Evolutionary conservation across 116 monocot species (phyloP), one percentile per base, ranked within the genome.

Genomic region (Iris pallida): DNA sequence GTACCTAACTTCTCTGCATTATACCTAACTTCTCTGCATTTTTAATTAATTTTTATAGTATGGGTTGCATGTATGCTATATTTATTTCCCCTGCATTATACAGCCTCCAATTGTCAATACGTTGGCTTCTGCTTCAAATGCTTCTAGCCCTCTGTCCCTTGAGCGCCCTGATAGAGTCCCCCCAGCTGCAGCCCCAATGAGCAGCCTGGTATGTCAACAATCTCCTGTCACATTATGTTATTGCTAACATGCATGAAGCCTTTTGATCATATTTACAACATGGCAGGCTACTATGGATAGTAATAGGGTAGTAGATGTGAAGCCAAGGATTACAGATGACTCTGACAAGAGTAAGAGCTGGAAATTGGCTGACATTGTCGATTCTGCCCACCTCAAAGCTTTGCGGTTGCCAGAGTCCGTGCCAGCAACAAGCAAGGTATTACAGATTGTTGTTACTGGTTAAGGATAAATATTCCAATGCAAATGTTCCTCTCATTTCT

Each of bases 351-450:
- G 57, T 47, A 91, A 85, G 76, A 83, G 76, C 45, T 94, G 94
- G 94, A 95, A 91, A 65, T 81, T 95, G 66, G 80, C 86, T 53
- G 91, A 91, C 40, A 84, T 91, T 55, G 77, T 76, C 48, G 86
- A 95, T 42, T 64, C 86, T n/a, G 72, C 76, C 58, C 82, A 85
- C 60, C 85, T 88, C 20, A 88, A 81, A 78, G 78, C 91, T 47
- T 72, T 95, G 47, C 64, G 78, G 17, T 74, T 96, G 66, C 92
- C 92, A 5, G 96, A 96, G 68, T 54, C 86, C 1, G 59, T 60
- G 18, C 18, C 78, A 47, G 61, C 76, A 53, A 15, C 78, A 59
- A 88, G 77, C 77, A 95, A 95, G 84, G 95, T 95, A 66, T 18
- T 54, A 16, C 30, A 30, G 30, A 30, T 3, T 30, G 30, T 30